Percentiles rank a stretch among this genome's conserved stretches.
Evolutionary conservation across 2,329 filamentous ascomycete species (phyloP).

Genomic region (Talaromyces islandicus): DNA sequence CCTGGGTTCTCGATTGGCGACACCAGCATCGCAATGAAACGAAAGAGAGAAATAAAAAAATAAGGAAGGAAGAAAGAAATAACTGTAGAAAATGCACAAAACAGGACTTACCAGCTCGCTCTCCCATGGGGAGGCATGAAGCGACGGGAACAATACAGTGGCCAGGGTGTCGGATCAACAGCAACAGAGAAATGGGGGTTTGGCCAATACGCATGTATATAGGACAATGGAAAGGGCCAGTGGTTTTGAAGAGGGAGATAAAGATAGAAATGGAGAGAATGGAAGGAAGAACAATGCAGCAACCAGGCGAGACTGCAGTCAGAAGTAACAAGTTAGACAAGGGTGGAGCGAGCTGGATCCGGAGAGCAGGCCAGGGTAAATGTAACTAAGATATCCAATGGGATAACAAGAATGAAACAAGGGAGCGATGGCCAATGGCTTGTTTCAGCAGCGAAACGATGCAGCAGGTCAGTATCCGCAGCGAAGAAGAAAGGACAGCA

Average conservation of each 20-base stretch:
- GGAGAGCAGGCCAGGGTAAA: background rate
- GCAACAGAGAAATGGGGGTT: background rate
- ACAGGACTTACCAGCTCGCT: constrained; percentile 11
- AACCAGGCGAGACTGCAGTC: background rate
- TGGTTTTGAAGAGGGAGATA: background rate
- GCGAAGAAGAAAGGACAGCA: background rate
- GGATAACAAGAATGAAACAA: background rate
- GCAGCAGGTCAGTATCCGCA: background rate
- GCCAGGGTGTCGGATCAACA: constrained; percentile 8
- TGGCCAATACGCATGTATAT: background rate
- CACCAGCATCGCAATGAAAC: background rate
- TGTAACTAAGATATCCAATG: background rate
- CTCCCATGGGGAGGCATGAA: constrained; percentile 11
- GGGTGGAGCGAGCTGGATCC: background rate
- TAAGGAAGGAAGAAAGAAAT: background rate
- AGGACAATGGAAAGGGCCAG: background rate
- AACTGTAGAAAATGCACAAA: background rate
- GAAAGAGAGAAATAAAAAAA: background rate
- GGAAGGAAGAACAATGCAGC: background rate
- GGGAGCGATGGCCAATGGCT: background rate
- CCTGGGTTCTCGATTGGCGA: background rate
- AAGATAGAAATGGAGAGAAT: background rate
- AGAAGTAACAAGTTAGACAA: background rate
- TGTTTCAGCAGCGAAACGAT: background rate
- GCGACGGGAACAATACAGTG: constrained; percentile 8